Percentiles rank a stretch among this genome's conserved stretches.
Conservation (phyloP, 2,329 filamentous ascomycete species). For the Rhinocladiella similis region DNA sequence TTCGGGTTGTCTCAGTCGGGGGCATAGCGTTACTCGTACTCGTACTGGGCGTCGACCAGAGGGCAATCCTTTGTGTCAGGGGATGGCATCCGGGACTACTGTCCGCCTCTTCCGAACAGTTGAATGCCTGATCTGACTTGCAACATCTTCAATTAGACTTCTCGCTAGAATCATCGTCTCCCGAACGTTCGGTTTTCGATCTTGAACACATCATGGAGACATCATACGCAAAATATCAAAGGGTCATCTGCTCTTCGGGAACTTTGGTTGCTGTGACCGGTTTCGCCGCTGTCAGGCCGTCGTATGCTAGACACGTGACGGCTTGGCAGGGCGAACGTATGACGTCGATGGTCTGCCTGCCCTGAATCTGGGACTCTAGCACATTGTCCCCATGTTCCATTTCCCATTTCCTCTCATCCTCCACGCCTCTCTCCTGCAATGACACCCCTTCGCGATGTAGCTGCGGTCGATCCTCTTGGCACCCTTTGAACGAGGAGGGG, state of each 20-base stretch:
- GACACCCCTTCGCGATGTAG: no score
- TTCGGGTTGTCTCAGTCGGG: no score
- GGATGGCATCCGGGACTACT: no score
- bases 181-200: background rate
- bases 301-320: background rate
- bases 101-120: no score
- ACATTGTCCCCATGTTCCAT: background rate
- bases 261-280: background rate
- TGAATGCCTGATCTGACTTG: no score
- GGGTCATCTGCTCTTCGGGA: background rate
- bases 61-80: no score
- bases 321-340: background rate
- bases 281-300: background rate
- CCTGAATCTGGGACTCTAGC: background rate
- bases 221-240: background rate
- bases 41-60: no score
- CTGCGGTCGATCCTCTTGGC: no score
- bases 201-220: background rate
- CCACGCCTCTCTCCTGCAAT: no score
- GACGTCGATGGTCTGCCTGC: slow-evolving; percentile 1
- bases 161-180: background rate
- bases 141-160: no score
- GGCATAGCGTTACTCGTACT: no score
- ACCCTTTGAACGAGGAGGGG: no score
- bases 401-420: background rate